Conservation (phyloP, 306 rosid genomes). For the Mimosa pudica region DNA sequence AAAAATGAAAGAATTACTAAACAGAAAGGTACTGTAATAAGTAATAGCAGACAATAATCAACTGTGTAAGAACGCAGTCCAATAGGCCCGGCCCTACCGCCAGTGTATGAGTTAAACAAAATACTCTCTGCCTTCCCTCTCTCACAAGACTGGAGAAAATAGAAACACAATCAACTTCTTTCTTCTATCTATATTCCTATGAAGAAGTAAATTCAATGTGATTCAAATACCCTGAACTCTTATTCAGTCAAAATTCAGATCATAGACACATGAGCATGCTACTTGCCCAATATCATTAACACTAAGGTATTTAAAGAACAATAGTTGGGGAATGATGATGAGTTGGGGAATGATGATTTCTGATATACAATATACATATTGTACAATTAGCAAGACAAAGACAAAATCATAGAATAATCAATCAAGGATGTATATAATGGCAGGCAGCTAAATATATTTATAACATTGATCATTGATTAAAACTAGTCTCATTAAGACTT, state of each 20-base stretch:
- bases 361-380: background rate
- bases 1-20: background rate
- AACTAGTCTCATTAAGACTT: background rate
- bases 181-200: too few relatives aligned
- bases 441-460: background rate
- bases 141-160: background rate
- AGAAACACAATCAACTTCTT: too few relatives aligned
- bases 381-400: background rate
- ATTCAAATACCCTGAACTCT: background rate
- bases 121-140: background rate
- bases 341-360: background rate
- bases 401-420: slow-evolving; percentile 1
- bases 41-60: background rate
- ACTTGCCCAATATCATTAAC: background rate
- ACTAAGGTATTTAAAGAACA: background rate
- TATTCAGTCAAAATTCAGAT: background rate
- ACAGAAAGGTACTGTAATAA: background rate
- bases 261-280: background rate
- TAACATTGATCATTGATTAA: background rate
- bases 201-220: too few relatives aligned
- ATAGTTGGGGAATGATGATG: background rate
- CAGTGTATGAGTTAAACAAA: too few relatives aligned
- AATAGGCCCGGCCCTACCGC: too few relatives aligned
- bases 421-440: background rate
- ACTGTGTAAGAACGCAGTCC: background rate